Base-by-base conservation (phyloP, 441 rosid species). In the Bruguiera hainesii region DNA sequence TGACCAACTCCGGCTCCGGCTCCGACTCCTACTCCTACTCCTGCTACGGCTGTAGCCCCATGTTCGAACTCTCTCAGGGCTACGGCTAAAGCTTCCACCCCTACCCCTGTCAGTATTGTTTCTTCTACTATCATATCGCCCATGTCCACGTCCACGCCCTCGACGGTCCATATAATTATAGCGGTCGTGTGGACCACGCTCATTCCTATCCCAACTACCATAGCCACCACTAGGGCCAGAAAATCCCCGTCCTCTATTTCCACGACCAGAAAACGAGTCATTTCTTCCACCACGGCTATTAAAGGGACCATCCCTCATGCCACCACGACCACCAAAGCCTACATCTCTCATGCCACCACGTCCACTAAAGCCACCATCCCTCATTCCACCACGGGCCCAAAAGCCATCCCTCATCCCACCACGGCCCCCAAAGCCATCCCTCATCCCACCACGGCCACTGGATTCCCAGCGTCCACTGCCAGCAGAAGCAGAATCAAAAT, bases 61-160 rank as follows among this genome's bases (percentile, higher is more conserved):
- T 20, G 89, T 85, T 48, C 88, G 71, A 62, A 84, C 90, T 77
- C 81, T 79, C 2, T 84, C 87, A 35, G 90, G 96, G 73, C 97
- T 93, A 71, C 84, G 85, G 65, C 97, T 90, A 69, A 76, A 81
- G 73, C 89, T 88, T 81, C 97, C 81, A 48, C 89, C 90, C 56
- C 89, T 77, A 23, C 76, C 72, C 69, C 79, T 70, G 56, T 81
- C 82, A 49, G 68, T 60, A 68, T 68, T 35, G 19, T 78, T 93
- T 77, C 93, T 82, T 78, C 93, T 93, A 68, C 82, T 84, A 73
- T 84, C 96, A 79, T 86, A 89, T 69, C 93, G 80, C 56, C 93
- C 89, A 25, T 84, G 78, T 20, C 93, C 89, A 46, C 89, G 84
- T 3, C 89, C 86, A 31, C 86, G 87, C 52, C 94, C 87, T 68